A percentile compares a stretch with the other conserved stretches of the same genome.
Conservation (phyloP, 495 filamentous ascomycete species). For the Xylaria venustula region DNA sequence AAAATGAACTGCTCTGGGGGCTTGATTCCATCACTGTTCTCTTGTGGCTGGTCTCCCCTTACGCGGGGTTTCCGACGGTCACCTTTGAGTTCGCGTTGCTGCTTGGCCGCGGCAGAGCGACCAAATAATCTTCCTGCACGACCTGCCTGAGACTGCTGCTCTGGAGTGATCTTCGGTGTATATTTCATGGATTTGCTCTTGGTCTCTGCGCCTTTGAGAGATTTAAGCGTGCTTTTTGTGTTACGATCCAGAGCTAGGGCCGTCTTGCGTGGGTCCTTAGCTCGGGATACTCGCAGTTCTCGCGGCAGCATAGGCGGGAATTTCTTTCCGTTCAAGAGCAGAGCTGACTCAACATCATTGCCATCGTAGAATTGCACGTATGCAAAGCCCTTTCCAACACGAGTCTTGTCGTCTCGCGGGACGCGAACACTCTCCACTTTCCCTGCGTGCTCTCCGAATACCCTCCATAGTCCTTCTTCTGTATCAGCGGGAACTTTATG, state of each 20-base stretch:
- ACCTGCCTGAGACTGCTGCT: constrained; percentile 70
- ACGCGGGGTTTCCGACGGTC: constrained; percentile 33
- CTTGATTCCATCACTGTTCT: constrained; percentile 41
- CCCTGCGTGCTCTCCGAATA: constrained; percentile 71
- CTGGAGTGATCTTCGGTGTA: constrained; percentile 61
- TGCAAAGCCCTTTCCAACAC: constrained; percentile 95
- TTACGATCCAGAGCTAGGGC: constrained; percentile 45
- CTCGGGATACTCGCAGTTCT: constrained; percentile 79
- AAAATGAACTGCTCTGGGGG: constrained; percentile 74
- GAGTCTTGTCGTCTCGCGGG: constrained; percentile 82
- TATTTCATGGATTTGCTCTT: constrained; percentile 46
- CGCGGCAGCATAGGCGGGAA: constrained; percentile 91
- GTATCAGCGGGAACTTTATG: constrained; percentile 74
- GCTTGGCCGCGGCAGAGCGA: constrained; percentile 66
- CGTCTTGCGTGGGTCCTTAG: constrained; percentile 74
- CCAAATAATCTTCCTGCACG: constrained; percentile 83
- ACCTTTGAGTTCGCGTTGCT: constrained; percentile 42
- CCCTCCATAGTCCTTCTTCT: constrained; percentile 93
- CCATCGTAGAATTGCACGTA: constrained; percentile 93
- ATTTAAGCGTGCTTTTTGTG: constrained; percentile 18
- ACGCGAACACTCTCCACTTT: constrained; percentile 91
- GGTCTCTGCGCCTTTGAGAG: constrained; percentile 20
- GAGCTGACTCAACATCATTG: constrained; percentile 83
- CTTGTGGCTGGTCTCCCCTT: not conserved
- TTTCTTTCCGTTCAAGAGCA: constrained; percentile 83